phyloP scores from a whole-genome alignment of 495 filamentous ascomycete species.

The Tuber melanosporum region DNA sequence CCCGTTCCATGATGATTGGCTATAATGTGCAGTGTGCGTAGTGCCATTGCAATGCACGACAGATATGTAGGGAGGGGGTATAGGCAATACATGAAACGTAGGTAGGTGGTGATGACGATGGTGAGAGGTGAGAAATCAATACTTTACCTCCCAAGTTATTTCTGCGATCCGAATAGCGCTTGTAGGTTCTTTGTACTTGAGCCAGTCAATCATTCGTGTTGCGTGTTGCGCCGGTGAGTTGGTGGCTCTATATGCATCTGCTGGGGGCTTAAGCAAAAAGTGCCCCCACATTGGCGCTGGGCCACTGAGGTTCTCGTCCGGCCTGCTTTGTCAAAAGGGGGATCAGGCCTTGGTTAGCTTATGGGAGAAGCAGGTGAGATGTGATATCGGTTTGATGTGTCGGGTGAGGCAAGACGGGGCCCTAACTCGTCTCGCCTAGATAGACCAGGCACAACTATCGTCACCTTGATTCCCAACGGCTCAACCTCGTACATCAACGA shows the following conservation, averaged over 20 bases:
- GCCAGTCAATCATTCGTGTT: slow-evolving; percentile 89
- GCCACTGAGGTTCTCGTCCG: slow-evolving; percentile 30
- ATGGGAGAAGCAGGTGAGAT: slow-evolving; percentile 1
- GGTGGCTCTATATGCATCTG: slow-evolving; percentile 68
- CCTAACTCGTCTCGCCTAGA: slow-evolving; percentile 63
- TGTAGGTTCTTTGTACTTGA: slow-evolving; percentile 83
- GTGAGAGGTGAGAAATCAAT: background rate
- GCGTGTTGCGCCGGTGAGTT: slow-evolving; percentile 81
- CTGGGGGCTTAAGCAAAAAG: slow-evolving; percentile 80
- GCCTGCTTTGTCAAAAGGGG: slow-evolving; percentile 5
- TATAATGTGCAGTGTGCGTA: background rate
- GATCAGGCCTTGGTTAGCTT: background rate
- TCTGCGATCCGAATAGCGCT: slow-evolving; percentile 92
- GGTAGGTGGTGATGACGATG: background rate
- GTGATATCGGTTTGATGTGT: background rate
- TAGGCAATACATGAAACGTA: background rate
- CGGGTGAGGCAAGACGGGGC: slow-evolving; percentile 40
- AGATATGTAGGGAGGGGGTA: background rate
- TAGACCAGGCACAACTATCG: slow-evolving; percentile 84
- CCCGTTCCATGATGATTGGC: background rate
- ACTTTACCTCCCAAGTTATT: slow-evolving; percentile 71
- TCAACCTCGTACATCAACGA: slow-evolving; percentile 93
- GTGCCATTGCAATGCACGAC: background rate
- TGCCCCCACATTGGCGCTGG: slow-evolving; percentile 69
- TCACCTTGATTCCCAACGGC: slow-evolving; percentile 82